Evolutionary conservation across 148 eudicot genomes (phyloP), one percentile per base, ranked within the genome.

Genomic region (Hydrangea macrophylla): DNA sequence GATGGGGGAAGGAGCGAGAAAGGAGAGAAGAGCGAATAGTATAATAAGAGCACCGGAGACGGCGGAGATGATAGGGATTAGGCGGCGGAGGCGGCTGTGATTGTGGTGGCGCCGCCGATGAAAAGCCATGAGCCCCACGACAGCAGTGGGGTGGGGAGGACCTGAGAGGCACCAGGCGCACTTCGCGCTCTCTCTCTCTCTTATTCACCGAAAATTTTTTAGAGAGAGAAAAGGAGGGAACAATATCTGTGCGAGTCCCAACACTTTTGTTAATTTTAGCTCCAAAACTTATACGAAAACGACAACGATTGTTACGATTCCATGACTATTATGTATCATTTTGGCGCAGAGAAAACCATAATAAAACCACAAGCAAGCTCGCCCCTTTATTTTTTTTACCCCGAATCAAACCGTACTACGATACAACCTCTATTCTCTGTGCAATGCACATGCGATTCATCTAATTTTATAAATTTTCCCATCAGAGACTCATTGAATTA

Each of bases 51-150:
- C 77, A 32, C 75, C 85, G 73, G 82, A 83, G 5, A 80, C 27
- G 63, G 78, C 75, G 60, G 77, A 71, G 27, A 80, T 59, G 12
- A 72, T 76, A 2, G 83, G 84, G 56, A 87, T 53, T 17, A 79
- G 75, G 35, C 64, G 68, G 6, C 80, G 81, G 61, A 70, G 61
- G 4, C 81, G 72, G 73, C 54, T 26, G 71, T 55, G 76, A 31
- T 75, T 55, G 58, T 74, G 76, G 82, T 83, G 93, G 70, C 98
- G 96, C 80, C 96, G 98, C 82, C 96, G 92, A 12, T 60, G 83
- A 61, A 68, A 30, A 70, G 87, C 84, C 92, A 84, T 84, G 55
- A 12, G 30, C 55, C 50, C 39, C 68, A 67, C 31, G 58, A 9
- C 3, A 64, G 55, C 35, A 51, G 20, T 11, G 76, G n/a, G n/a